Evolutionary conservation across 2,329 filamentous ascomycete species (phyloP), one percentile per base, ranked within the genome.

Genomic region (Fusarium sp.): DNA sequence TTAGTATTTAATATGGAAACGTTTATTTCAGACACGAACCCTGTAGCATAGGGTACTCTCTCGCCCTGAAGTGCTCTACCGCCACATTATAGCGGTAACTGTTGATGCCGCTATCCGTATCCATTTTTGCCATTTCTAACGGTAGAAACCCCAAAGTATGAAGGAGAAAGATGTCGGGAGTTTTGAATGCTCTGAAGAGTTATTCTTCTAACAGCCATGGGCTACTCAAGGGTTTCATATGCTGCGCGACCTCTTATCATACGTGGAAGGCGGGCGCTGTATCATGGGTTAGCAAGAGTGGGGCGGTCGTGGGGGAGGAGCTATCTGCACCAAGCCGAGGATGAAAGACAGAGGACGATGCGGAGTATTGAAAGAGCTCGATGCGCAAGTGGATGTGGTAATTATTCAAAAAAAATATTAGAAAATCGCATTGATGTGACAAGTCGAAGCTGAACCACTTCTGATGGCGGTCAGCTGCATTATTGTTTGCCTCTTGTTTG

Each of bases 41-140:
- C 84, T 89, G 85, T 50, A 94, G 85, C 91, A 93, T 93, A 29
- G 92, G 92, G 81, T 91, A 94, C 76, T 94, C 91, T 36, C 79
- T 79, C 18, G 86, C 82, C 69, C 92, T 86, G 33, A 94, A 85
- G 16, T 79, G 79, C 80, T 93, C 91, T 20, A 94, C 86, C 35
- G 83, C 83, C 65, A 81, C 80, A 80, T 93, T 90, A 80, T 94
- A 94, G 73, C 77, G 80, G 73, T 45, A 54, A n/a, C 65, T 16
- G 29, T 54, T 61, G n/a, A 58, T 56, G 50, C 57, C 68, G 36
- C 35, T n/a, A 57, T 40, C 25, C 18, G 40, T 31, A 10, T 50
- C 38, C 68, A 74, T 74, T 14, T 72, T 38, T 25, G 20, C 33
- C 11, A 42, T 31, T 14, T 33, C 16, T 42, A 16, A 36, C 4